Evolutionary conservation across 1,284 basidiomycete species (phyloP).

Genomic region (Phylloboletellus chloephorus): DNA sequence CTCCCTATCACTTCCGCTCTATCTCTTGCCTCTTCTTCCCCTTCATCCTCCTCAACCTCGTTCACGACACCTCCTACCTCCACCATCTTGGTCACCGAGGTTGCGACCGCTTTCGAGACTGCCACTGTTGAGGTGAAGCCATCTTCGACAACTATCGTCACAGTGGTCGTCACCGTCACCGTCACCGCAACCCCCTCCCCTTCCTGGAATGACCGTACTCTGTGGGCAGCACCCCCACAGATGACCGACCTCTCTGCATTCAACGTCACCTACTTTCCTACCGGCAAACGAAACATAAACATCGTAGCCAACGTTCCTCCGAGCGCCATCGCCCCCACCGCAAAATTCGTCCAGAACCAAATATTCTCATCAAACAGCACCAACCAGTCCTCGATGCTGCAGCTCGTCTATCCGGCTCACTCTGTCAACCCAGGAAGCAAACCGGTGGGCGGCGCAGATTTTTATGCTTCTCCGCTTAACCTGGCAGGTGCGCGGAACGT

Average conservation of each 20-base stretch:
- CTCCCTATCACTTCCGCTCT: background rate
- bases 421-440: conserved; percentile 57
- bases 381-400: conserved; percentile 39
- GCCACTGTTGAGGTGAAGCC: conserved; percentile 3
- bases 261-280: conserved; percentile 53
- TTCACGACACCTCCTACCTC: background rate
- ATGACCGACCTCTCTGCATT: conserved; percentile 59
- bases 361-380: conserved; percentile 18
- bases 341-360: conserved; percentile 8
- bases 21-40: background rate
- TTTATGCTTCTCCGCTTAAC: conserved; percentile 59
- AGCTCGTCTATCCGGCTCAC: conserved; percentile 56
- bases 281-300: conserved; percentile 52
- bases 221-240: conserved; percentile 49
- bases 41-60: background rate
- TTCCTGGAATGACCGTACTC: conserved; percentile 21
- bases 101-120: conserved; percentile 9
- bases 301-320: conserved; percentile 48
- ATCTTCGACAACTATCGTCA: conserved; percentile 17
- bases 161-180: conserved; percentile 24
- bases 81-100: conserved; percentile 7
- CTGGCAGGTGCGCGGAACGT: conserved; percentile 46
- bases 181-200: conserved; percentile 12
- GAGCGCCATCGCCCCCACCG: conserved; percentile 26
- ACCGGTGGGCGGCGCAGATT: conserved; percentile 63